Evolutionary conservation across 1,139 yeast genomes (phyloP), one percentile per base, ranked within the genome.

Genomic region (Kodamaea sp.): DNA sequence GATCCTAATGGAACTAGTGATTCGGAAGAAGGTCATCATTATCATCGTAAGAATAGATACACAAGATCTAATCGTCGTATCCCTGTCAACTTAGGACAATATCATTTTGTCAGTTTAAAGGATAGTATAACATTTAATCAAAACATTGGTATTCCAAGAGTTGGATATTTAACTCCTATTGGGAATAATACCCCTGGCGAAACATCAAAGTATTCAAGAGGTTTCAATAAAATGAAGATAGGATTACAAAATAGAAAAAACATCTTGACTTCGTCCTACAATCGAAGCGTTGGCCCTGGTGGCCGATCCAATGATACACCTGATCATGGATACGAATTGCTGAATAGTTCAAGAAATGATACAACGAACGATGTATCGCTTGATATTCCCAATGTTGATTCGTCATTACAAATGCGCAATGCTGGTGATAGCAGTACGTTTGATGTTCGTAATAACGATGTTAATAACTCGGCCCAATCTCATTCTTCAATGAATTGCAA

Each of bases 181-280:
- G 25, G 35, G 34, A 15, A 24, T 31, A 12, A 6, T 6, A 28
- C 29, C 25, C 25, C 44, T 6, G 36, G 42, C 28, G 71, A 67
- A 29, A 42, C 53, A 11, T 58, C 69, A 2, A 49, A 55, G 39
- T 62, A 62, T 39, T 57, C 71, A 2, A 58, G 67, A 30, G 70
- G 75, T 1, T 56, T 69, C 26, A 63, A 62, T 32, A 54, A 58
- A 43, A 60, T 68, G 64, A 67, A 62, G 40, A 48, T 67, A 12
- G 71, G 75, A 0, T 50, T 68, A 24, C 71, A 58, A 43, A 56
- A 57, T 34, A 54, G 58, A 25, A 50, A 31, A 31, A 39, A 48
- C 36, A 32, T 48, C 30, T 29, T 42, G 26, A 36, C 55, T 24
- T 40, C 43, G 8, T 34, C 31, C 11, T n/a, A 15, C 23, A 34